Percentiles rank a stretch among this genome's conserved stretches.
Evolutionary conservation across 108 stramenopile species (phyloP).

Genomic region (Skeletonema potamos): DNA sequence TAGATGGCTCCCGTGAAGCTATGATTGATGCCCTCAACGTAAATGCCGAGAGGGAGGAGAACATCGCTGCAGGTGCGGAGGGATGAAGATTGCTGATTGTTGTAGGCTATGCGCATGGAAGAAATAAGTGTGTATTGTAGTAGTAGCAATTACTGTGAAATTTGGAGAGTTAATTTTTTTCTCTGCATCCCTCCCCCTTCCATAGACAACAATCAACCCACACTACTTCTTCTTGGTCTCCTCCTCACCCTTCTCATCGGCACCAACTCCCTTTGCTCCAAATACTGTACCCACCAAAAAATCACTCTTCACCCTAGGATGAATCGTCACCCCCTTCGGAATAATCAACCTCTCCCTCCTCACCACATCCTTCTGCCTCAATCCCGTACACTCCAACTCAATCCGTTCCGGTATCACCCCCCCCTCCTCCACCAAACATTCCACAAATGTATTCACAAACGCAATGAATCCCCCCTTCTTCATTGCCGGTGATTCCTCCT

Average conservation of each 20-base stretch:
- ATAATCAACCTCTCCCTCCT: constrained; percentile 73
- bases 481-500: constrained; percentile 80
- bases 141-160: too few relatives aligned
- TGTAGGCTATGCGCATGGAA: too few relatives aligned
- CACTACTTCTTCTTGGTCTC: not conserved
- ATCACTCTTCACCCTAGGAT: constrained; percentile 41
- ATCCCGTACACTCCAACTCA: constrained; percentile 75
- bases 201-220: not conserved
- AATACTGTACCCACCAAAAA: constrained; percentile 68
- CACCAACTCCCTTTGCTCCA: constrained; percentile 49
- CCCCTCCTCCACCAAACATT: constrained; percentile 71
- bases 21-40: not conserved
- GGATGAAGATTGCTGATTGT: too few relatives aligned
- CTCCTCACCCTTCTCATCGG: constrained; percentile 7
- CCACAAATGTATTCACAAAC: constrained; percentile 61
- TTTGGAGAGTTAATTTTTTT: too few relatives aligned
- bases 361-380: constrained; percentile 69
- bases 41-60: not conserved
- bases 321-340: constrained; percentile 66
- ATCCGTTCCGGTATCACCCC: constrained; percentile 71
- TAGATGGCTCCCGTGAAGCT: not conserved
- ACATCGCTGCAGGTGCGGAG: too few relatives aligned
- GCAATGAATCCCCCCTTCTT: constrained; percentile 81
- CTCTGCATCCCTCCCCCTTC: too few relatives aligned
- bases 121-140: too few relatives aligned